A percentile compares a stretch with the other conserved stretches of the same genome.
Evolutionary conservation across 129 eudicot species (phyloP).

Genomic region (Saposhnikovia divaricata): DNA sequence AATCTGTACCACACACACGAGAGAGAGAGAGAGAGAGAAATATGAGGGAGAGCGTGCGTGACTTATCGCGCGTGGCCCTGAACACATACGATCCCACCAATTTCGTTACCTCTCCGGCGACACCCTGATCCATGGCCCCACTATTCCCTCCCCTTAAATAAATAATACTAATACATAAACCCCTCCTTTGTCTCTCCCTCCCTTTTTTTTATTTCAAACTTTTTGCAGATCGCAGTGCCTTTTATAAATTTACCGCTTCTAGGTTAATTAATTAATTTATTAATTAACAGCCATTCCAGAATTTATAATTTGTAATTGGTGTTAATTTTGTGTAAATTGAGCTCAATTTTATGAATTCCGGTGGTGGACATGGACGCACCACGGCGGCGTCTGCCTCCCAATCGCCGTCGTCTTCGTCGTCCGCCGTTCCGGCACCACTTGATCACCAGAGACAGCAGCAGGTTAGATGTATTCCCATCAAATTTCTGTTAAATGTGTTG

Average conservation of each 20-base stretch:
- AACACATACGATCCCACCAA: neutral
- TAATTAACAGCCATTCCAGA: neutral
- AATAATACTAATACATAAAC: neutral
- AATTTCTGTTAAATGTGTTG: neutral
- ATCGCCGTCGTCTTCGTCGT: conserved; percentile 73
- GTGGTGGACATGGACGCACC: conserved; percentile 41
- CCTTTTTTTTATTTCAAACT: neutral
- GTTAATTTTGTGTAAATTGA: neutral
- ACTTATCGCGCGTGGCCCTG: neutral
- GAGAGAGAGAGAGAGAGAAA: neutral
- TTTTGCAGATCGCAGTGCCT: neutral
- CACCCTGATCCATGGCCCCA: conserved; percentile 4
- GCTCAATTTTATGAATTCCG: conserved; percentile 57
- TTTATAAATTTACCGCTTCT: neutral
- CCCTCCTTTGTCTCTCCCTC: neutral
- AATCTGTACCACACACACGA: neutral
- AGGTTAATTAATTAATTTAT: neutral
- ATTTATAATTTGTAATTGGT: neutral
- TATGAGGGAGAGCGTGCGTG: neutral
- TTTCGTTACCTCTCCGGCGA: conserved; percentile 5
- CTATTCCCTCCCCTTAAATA: neutral
- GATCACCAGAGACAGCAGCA: conserved; percentile 52
- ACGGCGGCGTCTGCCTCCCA: conserved; percentile 54
- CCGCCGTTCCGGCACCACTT: conserved; percentile 51
- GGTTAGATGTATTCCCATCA: conserved; percentile 36